Evolutionary conservation across 2,329 filamentous ascomycete genomes (phyloP), one percentile per base, ranked within the genome.

Genomic region (Fusarium staphyleae): DNA sequence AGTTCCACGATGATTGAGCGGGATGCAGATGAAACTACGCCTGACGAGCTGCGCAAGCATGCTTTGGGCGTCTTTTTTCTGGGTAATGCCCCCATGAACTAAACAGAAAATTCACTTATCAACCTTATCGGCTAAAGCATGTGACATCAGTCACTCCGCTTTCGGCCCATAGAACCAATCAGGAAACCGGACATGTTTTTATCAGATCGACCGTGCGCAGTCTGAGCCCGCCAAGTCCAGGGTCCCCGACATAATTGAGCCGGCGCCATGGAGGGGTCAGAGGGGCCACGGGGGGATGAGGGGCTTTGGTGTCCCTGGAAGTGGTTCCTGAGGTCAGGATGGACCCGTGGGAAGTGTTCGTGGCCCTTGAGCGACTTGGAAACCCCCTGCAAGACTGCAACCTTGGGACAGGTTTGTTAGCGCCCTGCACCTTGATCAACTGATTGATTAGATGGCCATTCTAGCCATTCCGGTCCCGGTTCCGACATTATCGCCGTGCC

Each of bases 381-480:
- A 22, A 46, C 32, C 39, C 54, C 45, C 49, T 62, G 45, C n/a
- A 57, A 47, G n/a, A 37, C 19, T 41, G 43, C 16, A 58, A 48
- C 26, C 45, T 49, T 35, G 10, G 14, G 22, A 24, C 55, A 39
- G 29, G 36, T 40, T 33, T 54, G n/a, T 35, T 64, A 66, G 64
- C 55, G 51, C 41, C 50, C 47, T 67, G 62, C 57, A 57, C 12
- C 33, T 62, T 63, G 65, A 66, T 67, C 65, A 22, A 65, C 56
- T 65, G 65, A 67, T 67, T 67, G 65, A 67, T 67, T 66, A 67
- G 65, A 67, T 67, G 7, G 22, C 8, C 22, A 40, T 48, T 44
- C 42, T 67, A 9, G 22, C 8, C 22, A 40, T 48, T 44, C 42
- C 60, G 47, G 51, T 39, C 36, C 32, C 10, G 30, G 40, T 14